Conservation (phyloP, 768 basidiomycete genomes). For the Boletus eberwhitei region DNA sequence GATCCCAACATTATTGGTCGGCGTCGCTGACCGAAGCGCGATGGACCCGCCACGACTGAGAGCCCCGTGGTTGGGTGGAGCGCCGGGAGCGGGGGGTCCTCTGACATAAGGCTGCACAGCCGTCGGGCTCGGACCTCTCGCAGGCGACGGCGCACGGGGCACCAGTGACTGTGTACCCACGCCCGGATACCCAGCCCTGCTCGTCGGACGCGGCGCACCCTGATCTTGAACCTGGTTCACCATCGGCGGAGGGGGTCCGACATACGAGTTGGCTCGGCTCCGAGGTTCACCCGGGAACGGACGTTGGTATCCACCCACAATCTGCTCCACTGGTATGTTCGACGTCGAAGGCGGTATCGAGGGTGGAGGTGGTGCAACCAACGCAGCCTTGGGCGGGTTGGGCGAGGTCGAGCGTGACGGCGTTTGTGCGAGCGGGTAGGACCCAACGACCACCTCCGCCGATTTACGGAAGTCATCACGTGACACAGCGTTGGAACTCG, state of each 20-base stretch:
- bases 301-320: slow-evolving; percentile 75
- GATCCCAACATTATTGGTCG: slow-evolving; percentile 80
- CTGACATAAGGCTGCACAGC: slow-evolving; percentile 11
- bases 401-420: slow-evolving; percentile 74
- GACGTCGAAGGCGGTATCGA: slow-evolving; percentile 37
- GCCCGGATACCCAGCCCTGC: slow-evolving; percentile 70
- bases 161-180: slow-evolving; percentile 73
- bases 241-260: slow-evolving; percentile 29
- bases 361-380: slow-evolving; percentile 63
- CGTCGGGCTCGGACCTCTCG: slow-evolving; percentile 24
- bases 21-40: slow-evolving; percentile 53
- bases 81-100: slow-evolving; percentile 1
- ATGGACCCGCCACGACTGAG: slow-evolving; percentile 21
- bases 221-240: slow-evolving; percentile 28
- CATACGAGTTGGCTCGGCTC: slow-evolving; percentile 51
- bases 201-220: slow-evolving; percentile 50
- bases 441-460: slow-evolving; percentile 76
- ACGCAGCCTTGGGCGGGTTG: slow-evolving; percentile 64
- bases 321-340: slow-evolving; percentile 64
- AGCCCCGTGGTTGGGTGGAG: neutral
- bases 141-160: slow-evolving; percentile 63
- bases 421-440: slow-evolving; percentile 51
- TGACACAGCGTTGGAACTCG: slow-evolving; percentile 6
- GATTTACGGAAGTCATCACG: slow-evolving; percentile 76
- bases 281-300: slow-evolving; percentile 81